phyloP scores from a whole-genome alignment of 371 early-diverging fungal genomes.

The Mortierella sp. region DNA sequence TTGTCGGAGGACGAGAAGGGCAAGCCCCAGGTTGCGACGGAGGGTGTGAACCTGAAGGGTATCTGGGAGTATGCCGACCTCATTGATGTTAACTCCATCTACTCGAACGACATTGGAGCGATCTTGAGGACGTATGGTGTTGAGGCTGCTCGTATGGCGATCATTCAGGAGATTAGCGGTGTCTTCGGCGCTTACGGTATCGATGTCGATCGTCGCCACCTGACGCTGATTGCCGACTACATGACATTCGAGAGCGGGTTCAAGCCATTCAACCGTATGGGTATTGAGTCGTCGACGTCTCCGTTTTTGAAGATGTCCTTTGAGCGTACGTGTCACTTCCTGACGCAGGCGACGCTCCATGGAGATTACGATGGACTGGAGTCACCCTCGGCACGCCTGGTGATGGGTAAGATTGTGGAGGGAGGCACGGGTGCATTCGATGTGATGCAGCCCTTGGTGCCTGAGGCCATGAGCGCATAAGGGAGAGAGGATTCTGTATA shows the following conservation, averaged over 20 bases:
- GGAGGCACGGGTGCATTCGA: constrained; percentile 98
- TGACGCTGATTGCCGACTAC: constrained; percentile 98
- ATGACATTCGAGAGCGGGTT: constrained; percentile 99
- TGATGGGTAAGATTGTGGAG: constrained; percentile 93
- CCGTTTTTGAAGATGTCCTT: constrained; percentile 98
- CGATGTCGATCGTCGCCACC: constrained; percentile 95
- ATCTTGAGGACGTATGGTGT: constrained; percentile 97
- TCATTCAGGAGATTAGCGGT: constrained; percentile 94
- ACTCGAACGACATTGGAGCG: constrained; percentile 98
- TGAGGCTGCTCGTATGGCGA: constrained; percentile 97
- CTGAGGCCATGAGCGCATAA: constrained; percentile 38
- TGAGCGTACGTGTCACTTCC: constrained; percentile 95
- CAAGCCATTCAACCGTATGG: constrained; percentile 96
- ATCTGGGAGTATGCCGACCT: constrained; percentile 86
- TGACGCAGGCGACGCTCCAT: constrained; percentile 89
- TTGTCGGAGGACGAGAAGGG: constrained; percentile 52
- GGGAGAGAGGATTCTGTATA: not conserved
- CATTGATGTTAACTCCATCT: constrained; percentile 88
- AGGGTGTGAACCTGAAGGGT: constrained; percentile 93
- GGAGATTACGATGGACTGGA: constrained; percentile 92
- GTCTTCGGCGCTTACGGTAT: constrained; percentile 99
- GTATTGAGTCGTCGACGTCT: constrained; percentile 90
- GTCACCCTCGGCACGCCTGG: constrained; percentile 93
- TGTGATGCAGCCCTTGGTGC: constrained; percentile 71
- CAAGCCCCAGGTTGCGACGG: constrained; percentile 74